A percentile compares a stretch with the other conserved stretches of the same genome.
phyloP scores from a whole-genome alignment of 1,284 basidiomycete species.

The Trichosporon inkin region DNA sequence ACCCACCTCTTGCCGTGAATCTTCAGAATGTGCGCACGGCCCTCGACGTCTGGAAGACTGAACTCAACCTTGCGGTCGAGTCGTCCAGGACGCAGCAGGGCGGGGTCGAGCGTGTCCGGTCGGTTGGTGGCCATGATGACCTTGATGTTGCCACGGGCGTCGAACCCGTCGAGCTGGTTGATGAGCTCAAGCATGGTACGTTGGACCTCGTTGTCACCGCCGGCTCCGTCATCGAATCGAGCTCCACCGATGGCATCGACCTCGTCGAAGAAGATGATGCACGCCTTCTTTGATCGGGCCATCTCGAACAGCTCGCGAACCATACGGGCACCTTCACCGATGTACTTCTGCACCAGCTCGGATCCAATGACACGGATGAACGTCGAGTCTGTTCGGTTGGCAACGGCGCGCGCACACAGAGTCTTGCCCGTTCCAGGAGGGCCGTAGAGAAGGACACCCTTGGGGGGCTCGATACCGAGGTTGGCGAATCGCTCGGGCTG shows the following conservation, averaged over 20 bases:
- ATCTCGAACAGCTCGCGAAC: conserved; percentile 98
- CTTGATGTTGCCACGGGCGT: conserved; percentile 98
- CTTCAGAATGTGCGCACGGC: conserved; percentile 90
- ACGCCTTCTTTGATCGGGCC: conserved; percentile 97
- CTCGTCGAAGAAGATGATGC: conserved; percentile 99
- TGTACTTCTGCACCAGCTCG: conserved; percentile 98
- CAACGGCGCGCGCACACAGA: conserved; percentile 94
- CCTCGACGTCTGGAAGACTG: conserved; percentile 89
- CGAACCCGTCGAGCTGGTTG: conserved; percentile 98
- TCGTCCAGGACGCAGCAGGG: conserved; percentile 90
- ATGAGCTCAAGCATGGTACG: conserved; percentile 99
- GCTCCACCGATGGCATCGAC: conserved; percentile 88
- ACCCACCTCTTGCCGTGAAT: conserved; percentile 89
- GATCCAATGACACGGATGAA: conserved; percentile 96
- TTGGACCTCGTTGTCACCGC: conserved; percentile 99
- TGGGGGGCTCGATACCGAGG: conserved; percentile 98
- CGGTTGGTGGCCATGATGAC: conserved; percentile 99
- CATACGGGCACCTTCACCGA: conserved; percentile 98
- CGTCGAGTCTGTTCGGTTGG: conserved; percentile 97
- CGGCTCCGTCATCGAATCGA: conserved; percentile 97
- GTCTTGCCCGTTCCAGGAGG: conserved; percentile 99
- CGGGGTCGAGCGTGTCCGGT: conserved; percentile 97
- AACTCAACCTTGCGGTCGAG: conserved; percentile 96
- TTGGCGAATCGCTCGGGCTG: conserved; percentile 97
- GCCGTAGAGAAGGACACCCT: conserved; percentile 90